Conservation (phyloP, 148 eudicot genomes). For the Arctostaphylos glauca region DNA sequence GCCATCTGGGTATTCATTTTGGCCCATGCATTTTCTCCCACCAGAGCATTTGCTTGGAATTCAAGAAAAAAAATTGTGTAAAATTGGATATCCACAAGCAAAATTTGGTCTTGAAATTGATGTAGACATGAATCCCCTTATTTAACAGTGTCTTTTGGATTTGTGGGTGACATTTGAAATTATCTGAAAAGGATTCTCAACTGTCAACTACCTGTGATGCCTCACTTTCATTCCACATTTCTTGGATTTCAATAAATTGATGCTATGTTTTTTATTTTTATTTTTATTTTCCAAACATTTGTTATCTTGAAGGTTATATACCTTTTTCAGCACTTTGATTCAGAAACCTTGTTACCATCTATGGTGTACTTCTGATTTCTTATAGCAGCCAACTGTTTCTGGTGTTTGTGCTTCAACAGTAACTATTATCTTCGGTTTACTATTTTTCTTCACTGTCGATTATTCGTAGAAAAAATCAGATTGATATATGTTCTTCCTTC, state of each 20-base stretch:
- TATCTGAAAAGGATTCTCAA: neutral
- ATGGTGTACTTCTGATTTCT: neutral
- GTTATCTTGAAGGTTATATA: neutral
- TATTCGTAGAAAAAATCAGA: too few species aligned
- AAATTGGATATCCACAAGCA: constrained; percentile 11
- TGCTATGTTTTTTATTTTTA: neutral
- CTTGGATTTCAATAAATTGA: too few species aligned
- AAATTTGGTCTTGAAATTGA: constrained; percentile 2
- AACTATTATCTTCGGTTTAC: too few species aligned
- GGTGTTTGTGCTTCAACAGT: too few species aligned
- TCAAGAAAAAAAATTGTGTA: constrained; percentile 7
- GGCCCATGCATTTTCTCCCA: constrained; percentile 20
- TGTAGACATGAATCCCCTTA: neutral
- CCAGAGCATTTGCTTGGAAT: constrained; percentile 15
- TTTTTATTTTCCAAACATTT: neutral
- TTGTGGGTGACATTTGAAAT: neutral
- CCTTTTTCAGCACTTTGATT: neutral
- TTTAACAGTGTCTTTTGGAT: neutral
- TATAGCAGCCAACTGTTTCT: too few species aligned
- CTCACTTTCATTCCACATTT: neutral
- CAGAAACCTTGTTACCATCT: neutral
- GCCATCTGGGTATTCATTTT: constrained; percentile 21
- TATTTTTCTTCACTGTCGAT: too few species aligned
- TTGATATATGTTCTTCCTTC: too few species aligned
- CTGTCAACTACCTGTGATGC: neutral